Base-by-base conservation (phyloP, 805 yeast species). In the Saturnispora ahearnii region DNA sequence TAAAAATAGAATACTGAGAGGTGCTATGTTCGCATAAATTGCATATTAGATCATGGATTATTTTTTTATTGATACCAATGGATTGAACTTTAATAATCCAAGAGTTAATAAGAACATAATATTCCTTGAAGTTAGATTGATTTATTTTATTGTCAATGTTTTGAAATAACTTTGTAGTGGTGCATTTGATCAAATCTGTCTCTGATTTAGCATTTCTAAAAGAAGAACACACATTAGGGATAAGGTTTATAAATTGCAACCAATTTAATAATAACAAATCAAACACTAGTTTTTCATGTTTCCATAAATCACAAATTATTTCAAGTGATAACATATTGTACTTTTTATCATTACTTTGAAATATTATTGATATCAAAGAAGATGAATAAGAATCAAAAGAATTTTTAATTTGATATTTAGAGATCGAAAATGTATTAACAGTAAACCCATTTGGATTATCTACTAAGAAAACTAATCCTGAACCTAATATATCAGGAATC, bases 401-500 rank as follows among this genome's bases (percentile, higher is more conserved):
- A 4, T 5, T 4, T 15, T 31, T 46, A 3, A 53, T 18, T 12
- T 11, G 28, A 15, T 13, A 26, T 40, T 43, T 42, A 1, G 40
- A 21, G 4, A 51, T 30, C 7, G 18, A 26, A 11, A 51, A 38
- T 6, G 24, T 18, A 11, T 50, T 24, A 1, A 34, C 8, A 3
- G 34, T 31, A n/a, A 38, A 33, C 7, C 15, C 3, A 21, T 46
- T 21, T 6, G 54, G 49, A 22, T 49, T 33, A 28, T 51, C 53
- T 9, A 46, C 22, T 5, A 46, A 13, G 44, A 47, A 41, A 11
- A 53, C 38, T 1, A 41, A 28, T 2, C 44, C 52, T 1, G 18
- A 8, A 6, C 56, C 56, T 9, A 53, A 31, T 18, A 34, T 43
- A 8, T 54, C 59, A 5, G 49, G 31, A 4, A 60, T 44, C 44